These are phyloP conservation scores for Entrophospora sp. DNA, from an alignment of 192 early-diverging fungal species.

Conservation along the genomic window DNA sequence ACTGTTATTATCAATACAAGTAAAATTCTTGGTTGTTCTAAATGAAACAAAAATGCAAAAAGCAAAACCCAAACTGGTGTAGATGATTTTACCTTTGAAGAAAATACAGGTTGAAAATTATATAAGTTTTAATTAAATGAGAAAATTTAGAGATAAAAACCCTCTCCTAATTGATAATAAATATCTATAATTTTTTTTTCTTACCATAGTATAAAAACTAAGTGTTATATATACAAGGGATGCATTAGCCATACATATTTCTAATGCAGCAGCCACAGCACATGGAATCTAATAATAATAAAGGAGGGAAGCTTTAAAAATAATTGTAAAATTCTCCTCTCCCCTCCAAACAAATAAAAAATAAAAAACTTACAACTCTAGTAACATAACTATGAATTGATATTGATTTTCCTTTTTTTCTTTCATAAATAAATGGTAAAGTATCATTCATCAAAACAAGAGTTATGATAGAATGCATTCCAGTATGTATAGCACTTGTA, in stretches of 20 bases:
- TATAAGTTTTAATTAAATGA: too few species aligned
- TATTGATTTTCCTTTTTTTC: slow-evolving; percentile 23
- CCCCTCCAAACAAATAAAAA: too few species aligned
- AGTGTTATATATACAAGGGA: slow-evolving; percentile 71
- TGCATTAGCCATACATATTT: slow-evolving; percentile 73
- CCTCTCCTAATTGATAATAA: too few species aligned
- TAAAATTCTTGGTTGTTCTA: slow-evolving; percentile 55
- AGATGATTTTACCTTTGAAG: slow-evolving; percentile 54
- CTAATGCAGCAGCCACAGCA: slow-evolving; percentile 67
- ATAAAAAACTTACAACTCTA: slow-evolving; percentile 30
- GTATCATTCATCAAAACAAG: slow-evolving; percentile 39
- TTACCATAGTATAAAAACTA: slow-evolving; percentile 71
- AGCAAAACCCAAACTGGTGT: slow-evolving; percentile 59
- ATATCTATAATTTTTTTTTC: too few species aligned
- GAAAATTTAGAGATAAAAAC: too few species aligned
- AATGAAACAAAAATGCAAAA: slow-evolving; percentile 71
- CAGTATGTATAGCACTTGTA: slow-evolving; percentile 65
- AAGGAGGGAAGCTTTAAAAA: too few species aligned
- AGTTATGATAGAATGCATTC: slow-evolving; percentile 61
- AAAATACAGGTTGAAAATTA: too few species aligned
- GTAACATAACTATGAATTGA: slow-evolving; percentile 30
- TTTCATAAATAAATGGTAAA: slow-evolving; percentile 24
- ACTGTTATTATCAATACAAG: slow-evolving; percentile 58
- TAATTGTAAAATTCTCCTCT: too few species aligned
- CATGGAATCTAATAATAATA: slow-evolving; percentile 47